Evolutionary conservation across 768 basidiomycete species (phyloP).

Genomic region (Hypholoma sublateritium): DNA sequence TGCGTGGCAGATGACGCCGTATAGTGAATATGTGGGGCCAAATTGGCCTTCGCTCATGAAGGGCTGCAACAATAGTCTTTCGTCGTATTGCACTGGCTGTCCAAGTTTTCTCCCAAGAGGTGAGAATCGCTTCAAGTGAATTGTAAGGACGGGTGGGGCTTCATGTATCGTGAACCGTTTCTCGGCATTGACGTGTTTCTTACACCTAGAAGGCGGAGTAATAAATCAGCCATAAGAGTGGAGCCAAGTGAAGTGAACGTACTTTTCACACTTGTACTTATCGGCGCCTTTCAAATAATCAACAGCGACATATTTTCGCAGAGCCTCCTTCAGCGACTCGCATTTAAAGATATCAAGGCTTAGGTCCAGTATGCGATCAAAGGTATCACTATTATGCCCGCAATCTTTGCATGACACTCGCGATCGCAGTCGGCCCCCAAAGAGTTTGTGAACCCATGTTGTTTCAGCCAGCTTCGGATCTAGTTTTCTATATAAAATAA

Average conservation of each 20-base stretch:
- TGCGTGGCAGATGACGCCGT: constrained; percentile 91
- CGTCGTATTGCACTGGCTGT: constrained; percentile 76
- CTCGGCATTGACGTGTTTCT: constrained; percentile 84
- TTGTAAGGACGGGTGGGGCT: constrained; percentile 83
- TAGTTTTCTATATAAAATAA: constrained; percentile 67
- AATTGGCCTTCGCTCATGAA: constrained; percentile 83
- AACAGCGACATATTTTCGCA: constrained; percentile 76
- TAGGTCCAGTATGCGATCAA: constrained; percentile 92
- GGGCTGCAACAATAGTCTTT: constrained; percentile 65
- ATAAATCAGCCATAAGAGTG: neutral
- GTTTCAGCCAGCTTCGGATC: constrained; percentile 75
- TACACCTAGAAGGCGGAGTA: constrained; percentile 61
- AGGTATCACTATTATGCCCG: constrained; percentile 89
- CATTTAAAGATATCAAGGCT: constrained; percentile 83
- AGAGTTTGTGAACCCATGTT: constrained; percentile 93
- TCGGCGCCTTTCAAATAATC: constrained; percentile 88
- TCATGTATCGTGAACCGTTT: constrained; percentile 89
- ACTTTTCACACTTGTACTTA: constrained; percentile 99
- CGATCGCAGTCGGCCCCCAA: constrained; percentile 90
- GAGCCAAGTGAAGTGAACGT: constrained; percentile 24
- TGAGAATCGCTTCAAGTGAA: constrained; percentile 95
- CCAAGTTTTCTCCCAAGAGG: constrained; percentile 87
- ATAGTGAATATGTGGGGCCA: constrained; percentile 81
- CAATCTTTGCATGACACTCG: constrained; percentile 86
- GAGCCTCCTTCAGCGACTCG: constrained; percentile 63